A percentile compares a stretch with the other conserved stretches of the same genome.
Evolutionary conservation across 2,329 filamentous ascomycete species (phyloP).

Genomic region (Ophidiomyces ophidiicola): DNA sequence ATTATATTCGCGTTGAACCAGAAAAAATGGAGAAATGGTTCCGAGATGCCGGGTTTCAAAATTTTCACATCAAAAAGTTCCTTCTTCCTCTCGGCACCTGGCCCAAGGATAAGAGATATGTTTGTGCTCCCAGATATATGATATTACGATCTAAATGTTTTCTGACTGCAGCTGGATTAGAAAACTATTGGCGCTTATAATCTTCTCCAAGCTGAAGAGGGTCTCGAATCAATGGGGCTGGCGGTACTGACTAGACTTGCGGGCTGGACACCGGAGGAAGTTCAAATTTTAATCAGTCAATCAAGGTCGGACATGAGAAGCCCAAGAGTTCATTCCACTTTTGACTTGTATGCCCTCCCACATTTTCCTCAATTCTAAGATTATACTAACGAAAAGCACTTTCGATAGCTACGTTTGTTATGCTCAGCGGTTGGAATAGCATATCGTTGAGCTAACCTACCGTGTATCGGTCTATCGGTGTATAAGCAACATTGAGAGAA

Average conservation of each 20-base stretch:
- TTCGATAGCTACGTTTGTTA: constrained; percentile 14
- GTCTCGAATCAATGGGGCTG: constrained; percentile 22
- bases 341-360: constrained; percentile 18
- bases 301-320: constrained; percentile 26
- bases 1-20: constrained; percentile 8
- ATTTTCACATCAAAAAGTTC: constrained; percentile 17
- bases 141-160: not conserved
- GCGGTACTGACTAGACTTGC: constrained; percentile 19
- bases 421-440: constrained; percentile 14
- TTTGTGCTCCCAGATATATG: constrained; percentile 7
- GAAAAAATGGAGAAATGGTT: constrained; percentile 17
- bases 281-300: constrained; percentile 24
- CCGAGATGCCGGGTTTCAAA: constrained; percentile 20
- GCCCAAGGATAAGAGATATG: constrained; percentile 20
- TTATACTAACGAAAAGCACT: not conserved
- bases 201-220: constrained; percentile 19
- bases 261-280: constrained; percentile 21
- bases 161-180: constrained; percentile 4
- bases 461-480: too few relatives aligned
- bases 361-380: not conserved
- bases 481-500: too few relatives aligned
- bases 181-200: constrained; percentile 21
- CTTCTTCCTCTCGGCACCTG: constrained; percentile 21
- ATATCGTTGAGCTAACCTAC: too few relatives aligned
- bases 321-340: constrained; percentile 23